Base-by-base conservation (phyloP, 495 filamentous ascomycete species). In the Talaromyces stipitatus region DNA sequence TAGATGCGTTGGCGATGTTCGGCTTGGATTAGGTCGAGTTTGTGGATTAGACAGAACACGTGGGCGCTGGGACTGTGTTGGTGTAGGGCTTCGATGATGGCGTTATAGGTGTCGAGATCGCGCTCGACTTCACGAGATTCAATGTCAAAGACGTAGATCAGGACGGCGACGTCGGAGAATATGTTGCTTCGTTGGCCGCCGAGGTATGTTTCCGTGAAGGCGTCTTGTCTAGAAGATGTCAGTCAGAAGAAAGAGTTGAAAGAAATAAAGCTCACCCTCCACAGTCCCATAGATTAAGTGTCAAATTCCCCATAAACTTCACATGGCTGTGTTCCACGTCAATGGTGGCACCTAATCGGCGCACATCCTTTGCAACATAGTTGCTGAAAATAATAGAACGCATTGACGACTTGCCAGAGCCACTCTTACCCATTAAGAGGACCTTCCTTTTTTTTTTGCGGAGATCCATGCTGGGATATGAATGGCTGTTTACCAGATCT, bases 321-420 rank as follows among this genome's bases (percentile, higher is more conserved):
- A 97, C 91, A 72, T 96, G 91, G 46, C 90, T 96, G 61, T 97
- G 88, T 75, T 98, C 94, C 50, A 98, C 92, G 70, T 97, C 94
- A 67, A 98, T 97, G 3, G 94, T 98, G n/a, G 94, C 94, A 48
- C 92, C 94, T 59, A 98, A 73, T 27, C 94, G 78, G 24, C 94
- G 85, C 4, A 96, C 95, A 76, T 98, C 95, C 65, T 92, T 92
- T 33, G 95, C 94, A 50, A 97, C 88, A 62, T 96, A 97, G 71
- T 98, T 97, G 75, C 87, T 92, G 73, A 98, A 98, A 63, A 98
- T 95, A 63, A 98, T 97, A 56, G 87, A 91, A 54, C 95, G 83
- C 94, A 98, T 98, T 50, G 91, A 96, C 28, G 92, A 96, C 70
- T 98, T 98, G n/a, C 94, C 94, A n/a, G 92, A 95, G 58, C 94